Base-by-base conservation (phyloP, 176 grass and related monocot species). In the Dactylis glomerata region DNA sequence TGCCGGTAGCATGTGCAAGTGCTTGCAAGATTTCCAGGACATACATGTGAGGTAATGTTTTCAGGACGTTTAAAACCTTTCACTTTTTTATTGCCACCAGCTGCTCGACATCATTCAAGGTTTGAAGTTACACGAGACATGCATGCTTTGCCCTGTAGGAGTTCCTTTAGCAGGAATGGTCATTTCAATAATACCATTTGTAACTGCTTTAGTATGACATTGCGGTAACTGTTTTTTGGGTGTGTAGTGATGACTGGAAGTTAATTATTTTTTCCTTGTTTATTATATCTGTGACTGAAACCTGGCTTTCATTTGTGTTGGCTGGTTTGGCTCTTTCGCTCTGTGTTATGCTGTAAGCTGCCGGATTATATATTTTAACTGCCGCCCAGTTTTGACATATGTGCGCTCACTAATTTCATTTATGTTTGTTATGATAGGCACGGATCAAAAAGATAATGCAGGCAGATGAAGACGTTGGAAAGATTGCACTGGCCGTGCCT, bases 381-480 rank as follows among this genome's bases (percentile, higher is more conserved):
- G 47, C 64, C 38, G 13, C 20, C 14, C 19, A 37, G 34, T 44
- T 74, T 38, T 67, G 27, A 66, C 56, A 44, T 82, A 28, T 81
- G 30, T 37, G 22, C 41, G 8, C 41, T 37, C 31, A 40, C 76
- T 86, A 42, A 64, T 75, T 46, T 34, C 84, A 40, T 51, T 37
- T 88, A 52, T n/a, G 31, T 58, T 80, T 90, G 26, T 66, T 86
- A 22, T 88, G 62, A 61, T 59, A 96, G 97, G 86, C 97, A 37
- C 90, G 93, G 70, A 99, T 99, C 86, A 99, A 99, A 80, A 99
- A 99, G 88, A 99, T 99, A 75, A 99, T 99, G 97, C 93, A 99
- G 92, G 90, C 97, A 89, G 97, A 99, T 86, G 97, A 99, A 79
- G 97, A 99, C 17, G 93, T 99, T 62, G 93, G 97, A 56, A 99